Conservation (phyloP, 805 yeast species). For the Lipomyces chichibuensis region DNA sequence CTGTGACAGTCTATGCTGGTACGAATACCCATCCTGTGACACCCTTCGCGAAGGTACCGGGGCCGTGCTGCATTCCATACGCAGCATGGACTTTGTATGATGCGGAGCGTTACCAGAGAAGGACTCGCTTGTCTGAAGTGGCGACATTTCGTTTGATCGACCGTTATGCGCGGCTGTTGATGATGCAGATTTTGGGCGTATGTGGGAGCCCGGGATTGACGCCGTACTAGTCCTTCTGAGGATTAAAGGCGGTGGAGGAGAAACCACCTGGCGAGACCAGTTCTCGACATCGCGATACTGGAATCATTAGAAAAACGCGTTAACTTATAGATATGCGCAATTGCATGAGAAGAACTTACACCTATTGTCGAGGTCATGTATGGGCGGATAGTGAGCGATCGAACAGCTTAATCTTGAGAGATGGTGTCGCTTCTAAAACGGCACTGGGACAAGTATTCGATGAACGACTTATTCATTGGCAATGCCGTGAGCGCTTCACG, state of each 20-base stretch:
- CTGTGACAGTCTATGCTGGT: background rate
- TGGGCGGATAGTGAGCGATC: background rate
- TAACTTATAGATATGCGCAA: background rate
- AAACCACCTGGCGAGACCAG: slow-evolving; percentile 31
- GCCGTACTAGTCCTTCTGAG: slow-evolving; percentile 12
- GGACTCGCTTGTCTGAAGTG: background rate
- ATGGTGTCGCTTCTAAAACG: background rate
- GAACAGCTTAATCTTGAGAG: background rate
- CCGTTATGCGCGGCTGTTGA: slow-evolving; percentile 4
- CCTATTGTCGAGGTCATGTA: slow-evolving; percentile 15
- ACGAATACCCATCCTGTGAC: slow-evolving; percentile 3
- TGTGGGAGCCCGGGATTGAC: slow-evolving; percentile 6
- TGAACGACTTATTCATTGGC: too few relatives aligned
- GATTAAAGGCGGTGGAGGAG: slow-evolving; percentile 17
- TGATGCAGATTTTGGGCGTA: background rate
- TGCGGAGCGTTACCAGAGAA: slow-evolving; percentile 4
- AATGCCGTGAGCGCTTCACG: background rate
- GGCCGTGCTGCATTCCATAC: background rate
- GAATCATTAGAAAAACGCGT: background rate
- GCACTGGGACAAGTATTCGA: too few relatives aligned
- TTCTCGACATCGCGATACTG: slow-evolving; percentile 31
- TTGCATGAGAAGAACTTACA: slow-evolving; percentile 5
- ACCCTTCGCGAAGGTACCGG: background rate
- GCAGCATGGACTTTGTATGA: slow-evolving; percentile 2
- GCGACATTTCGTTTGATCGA: background rate